A percentile compares a stretch with the other conserved stretches of the same genome.
These are phyloP conservation scores for Xylaria hypoxylon DNA, from an alignment of 2,329 filamentous ascomycete genomes.

Conservation along the genomic window DNA sequence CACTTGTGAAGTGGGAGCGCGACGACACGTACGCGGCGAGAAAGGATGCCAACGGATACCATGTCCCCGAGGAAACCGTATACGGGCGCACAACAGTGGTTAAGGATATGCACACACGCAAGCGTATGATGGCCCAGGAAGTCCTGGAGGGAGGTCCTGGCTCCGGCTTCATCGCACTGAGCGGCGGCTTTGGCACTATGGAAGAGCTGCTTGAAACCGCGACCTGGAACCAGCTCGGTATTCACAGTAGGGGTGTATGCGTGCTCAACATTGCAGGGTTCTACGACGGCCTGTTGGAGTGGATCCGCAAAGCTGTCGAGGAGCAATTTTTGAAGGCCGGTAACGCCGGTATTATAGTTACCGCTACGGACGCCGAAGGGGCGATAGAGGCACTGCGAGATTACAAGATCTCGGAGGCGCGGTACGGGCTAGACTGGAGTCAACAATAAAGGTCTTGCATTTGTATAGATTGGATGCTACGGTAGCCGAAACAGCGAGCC, in stretches of 20 bases:
- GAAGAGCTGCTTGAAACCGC: conserved; percentile 94
- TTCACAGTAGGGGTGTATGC: conserved; percentile 83
- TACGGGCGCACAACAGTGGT: conserved; percentile 92
- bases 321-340: conserved; percentile 79
- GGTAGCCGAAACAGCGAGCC: not conserved
- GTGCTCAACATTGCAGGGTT: conserved; percentile 90
- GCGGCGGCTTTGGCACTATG: conserved; percentile 89
- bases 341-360: conserved; percentile 81
- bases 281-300: conserved; percentile 86
- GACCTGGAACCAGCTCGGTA: conserved; percentile 97
- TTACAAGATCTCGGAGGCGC: conserved; percentile 80
- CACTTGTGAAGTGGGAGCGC: conserved; percentile 83
- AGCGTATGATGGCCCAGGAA: conserved; percentile 91
- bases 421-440: conserved; percentile 85
- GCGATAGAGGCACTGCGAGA: conserved; percentile 76
- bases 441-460: conserved; percentile 42
- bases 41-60: conserved; percentile 61
- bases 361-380: conserved; percentile 77
- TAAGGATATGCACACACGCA: conserved; percentile 94
- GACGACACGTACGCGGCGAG: conserved; percentile 65
- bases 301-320: conserved; percentile 80
- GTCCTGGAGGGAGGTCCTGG: conserved; percentile 85
- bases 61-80: conserved; percentile 70
- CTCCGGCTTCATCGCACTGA: conserved; percentile 88
- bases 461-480: conserved; percentile 24